These are phyloP conservation scores for Hyphopichia buzzinii DNA, from an alignment of 1,139 yeast species.

Conservation along the genomic window DNA sequence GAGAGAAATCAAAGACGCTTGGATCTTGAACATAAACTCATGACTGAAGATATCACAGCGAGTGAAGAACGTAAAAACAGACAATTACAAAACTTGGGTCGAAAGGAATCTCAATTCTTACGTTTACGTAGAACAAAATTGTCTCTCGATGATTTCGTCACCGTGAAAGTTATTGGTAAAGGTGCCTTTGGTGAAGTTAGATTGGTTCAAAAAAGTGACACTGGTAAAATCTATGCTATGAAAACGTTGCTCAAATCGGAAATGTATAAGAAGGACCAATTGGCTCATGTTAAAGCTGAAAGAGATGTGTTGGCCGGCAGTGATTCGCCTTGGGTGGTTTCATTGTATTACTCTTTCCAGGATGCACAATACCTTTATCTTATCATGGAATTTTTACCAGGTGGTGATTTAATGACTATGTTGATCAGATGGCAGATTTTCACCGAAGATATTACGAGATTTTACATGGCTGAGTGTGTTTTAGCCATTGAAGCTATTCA, in stretches of 20 bases:
- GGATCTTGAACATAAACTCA: conserved; percentile 64
- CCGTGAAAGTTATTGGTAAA: conserved; percentile 81
- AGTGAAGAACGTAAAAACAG: conserved; percentile 75
- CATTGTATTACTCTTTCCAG: conserved; percentile 77
- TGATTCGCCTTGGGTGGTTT: conserved; percentile 86
- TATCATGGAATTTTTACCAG: conserved; percentile 83
- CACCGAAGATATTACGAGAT: conserved; percentile 80
- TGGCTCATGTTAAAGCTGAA: conserved; percentile 83
- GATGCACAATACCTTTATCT: conserved; percentile 72
- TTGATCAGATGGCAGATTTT: conserved; percentile 82
- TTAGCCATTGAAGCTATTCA: conserved; percentile 82
- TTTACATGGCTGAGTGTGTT: conserved; percentile 86
- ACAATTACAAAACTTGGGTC: conserved; percentile 68
- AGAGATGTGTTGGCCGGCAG: conserved; percentile 83
- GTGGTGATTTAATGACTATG: conserved; percentile 88
- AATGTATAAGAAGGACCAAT: conserved; percentile 80
- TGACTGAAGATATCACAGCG: conserved; percentile 56
- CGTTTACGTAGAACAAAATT: conserved; percentile 73
- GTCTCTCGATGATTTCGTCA: conserved; percentile 69
- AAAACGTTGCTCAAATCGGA: conserved; percentile 74
- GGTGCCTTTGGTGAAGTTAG: conserved; percentile 88
- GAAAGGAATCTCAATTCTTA: conserved; percentile 74
- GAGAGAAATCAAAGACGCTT: conserved; percentile 78
- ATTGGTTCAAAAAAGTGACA: conserved; percentile 76
- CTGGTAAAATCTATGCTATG: conserved; percentile 85